Conservation (phyloP, 2,329 filamentous ascomycete genomes). For the Zymoseptoria brevis region DNA sequence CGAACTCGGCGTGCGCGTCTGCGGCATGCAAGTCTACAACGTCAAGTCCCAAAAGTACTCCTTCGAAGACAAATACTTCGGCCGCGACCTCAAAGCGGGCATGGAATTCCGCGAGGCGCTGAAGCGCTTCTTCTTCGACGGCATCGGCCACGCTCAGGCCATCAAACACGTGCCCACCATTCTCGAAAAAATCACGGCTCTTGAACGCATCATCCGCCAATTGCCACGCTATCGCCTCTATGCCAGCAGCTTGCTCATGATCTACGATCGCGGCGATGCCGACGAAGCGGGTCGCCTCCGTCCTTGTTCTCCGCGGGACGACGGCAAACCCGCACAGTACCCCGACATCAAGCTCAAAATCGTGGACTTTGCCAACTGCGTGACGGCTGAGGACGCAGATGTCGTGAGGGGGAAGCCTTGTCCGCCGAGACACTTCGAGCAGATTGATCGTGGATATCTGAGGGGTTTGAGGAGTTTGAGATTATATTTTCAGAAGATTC, state of each 20-base stretch:
- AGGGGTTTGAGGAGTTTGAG: conserved; percentile 71
- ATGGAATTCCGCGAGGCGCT: conserved; percentile 82
- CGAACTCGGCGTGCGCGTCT: conserved; percentile 85
- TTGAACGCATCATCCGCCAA: conserved; percentile 74
- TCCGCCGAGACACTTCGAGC: conserved; percentile 70
- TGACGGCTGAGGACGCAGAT: conserved; percentile 73
- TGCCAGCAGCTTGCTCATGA: conserved; percentile 85
- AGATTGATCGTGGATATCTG: conserved; percentile 82
- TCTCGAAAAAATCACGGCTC: conserved; percentile 69
- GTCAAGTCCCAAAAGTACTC: conserved; percentile 71
- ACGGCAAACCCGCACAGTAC: conserved; percentile 17
- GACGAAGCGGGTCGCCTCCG: conserved; percentile 41
- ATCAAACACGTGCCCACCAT: conserved; percentile 81
- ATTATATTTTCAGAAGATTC: conserved; percentile 80
- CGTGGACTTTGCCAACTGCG: conserved; percentile 96
- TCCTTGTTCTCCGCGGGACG: neutral
- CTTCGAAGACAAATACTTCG: conserved; percentile 99
- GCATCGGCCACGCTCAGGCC: conserved; percentile 70
- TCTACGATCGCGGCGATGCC: conserved; percentile 78
- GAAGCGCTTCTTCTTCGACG: conserved; percentile 84
- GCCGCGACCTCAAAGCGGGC: conserved; percentile 78
- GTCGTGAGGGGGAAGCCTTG: conserved; percentile 44
- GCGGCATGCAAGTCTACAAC: conserved; percentile 95
- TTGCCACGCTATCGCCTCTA: conserved; percentile 89
- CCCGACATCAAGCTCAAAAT: conserved; percentile 78